Evolutionary conservation across 768 basidiomycete genomes (phyloP).

Genomic region (Trichaptum fuscoviolaceum): DNA sequence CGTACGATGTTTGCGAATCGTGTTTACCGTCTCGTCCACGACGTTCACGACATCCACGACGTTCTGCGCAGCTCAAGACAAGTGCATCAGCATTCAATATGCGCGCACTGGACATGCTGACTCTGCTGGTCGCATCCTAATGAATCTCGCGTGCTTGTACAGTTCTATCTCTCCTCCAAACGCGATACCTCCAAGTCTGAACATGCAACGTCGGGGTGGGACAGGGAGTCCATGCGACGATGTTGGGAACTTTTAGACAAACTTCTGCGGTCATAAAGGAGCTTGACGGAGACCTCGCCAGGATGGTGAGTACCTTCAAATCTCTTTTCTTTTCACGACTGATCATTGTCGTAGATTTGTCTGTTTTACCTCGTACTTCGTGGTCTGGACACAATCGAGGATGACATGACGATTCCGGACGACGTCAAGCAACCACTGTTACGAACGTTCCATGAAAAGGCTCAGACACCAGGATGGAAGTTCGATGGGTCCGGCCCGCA

Average conservation of each 20-base stretch:
- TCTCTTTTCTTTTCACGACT: slow-evolving; percentile 6
- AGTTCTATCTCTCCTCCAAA: slow-evolving; percentile 75
- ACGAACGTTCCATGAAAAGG: slow-evolving; percentile 74
- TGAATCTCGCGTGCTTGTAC: slow-evolving; percentile 79
- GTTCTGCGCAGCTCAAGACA: neutral
- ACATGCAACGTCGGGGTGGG: slow-evolving; percentile 78
- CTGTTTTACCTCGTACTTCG: slow-evolving; percentile 93
- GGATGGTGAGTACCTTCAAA: slow-evolving; percentile 59
- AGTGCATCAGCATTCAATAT: slow-evolving; percentile 24
- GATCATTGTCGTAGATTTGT: slow-evolving; percentile 56
- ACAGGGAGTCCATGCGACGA: slow-evolving; percentile 76
- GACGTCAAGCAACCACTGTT: slow-evolving; percentile 81
- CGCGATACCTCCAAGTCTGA: slow-evolving; percentile 74
- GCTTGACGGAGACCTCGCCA: slow-evolving; percentile 89
- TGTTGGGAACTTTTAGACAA: slow-evolving; percentile 88
- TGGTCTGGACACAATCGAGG: slow-evolving; percentile 95
- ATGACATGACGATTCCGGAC: slow-evolving; percentile 95
- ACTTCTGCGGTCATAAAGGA: slow-evolving; percentile 94
- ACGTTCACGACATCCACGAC: neutral
- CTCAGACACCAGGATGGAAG: slow-evolving; percentile 79
- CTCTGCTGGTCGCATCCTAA: slow-evolving; percentile 70
- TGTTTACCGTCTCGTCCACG: neutral
- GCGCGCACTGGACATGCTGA: slow-evolving; percentile 56
- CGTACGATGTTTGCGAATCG: neutral
- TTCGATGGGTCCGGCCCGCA: slow-evolving; percentile 77